Base-by-base conservation (phyloP, 2,329 filamentous ascomycete genomes). In the Curvularia hawaiiensis region DNA sequence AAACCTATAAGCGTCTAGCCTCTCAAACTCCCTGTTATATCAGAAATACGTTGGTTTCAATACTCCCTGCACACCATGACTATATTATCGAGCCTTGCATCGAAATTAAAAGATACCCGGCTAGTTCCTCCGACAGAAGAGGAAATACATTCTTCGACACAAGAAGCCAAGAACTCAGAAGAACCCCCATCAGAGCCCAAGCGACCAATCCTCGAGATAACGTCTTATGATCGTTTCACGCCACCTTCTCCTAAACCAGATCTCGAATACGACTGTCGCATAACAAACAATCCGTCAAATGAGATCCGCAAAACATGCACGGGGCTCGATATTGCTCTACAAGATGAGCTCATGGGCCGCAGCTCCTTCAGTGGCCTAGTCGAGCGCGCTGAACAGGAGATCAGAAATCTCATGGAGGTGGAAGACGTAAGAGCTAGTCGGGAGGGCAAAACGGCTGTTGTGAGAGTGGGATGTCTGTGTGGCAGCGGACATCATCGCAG, bases 401-500 rank as follows among this genome's bases (percentile, higher is more conserved):
- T 60, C 0, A n/a, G 46, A 16, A 35, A 47, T 9, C 33, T 58
- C 2, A 60, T 60, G 58, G 54, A 58, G 38, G 38, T 54, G 2
- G 43, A 51, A 12, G 47, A 58, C 6, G 50, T 52, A 6, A 22
- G 58, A 6, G 50, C 58, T 11, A 53, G 47, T 30, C 41, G 51
- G 12, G 47, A 44, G 11, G 50, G 24, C 0, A 50, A 54, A 10
- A 26, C 16, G 1, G 54, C 38, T 8, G 22, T 52, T 18, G 38
- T 60, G 22, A 41, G 47, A 14, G 54, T 60, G 3, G 58, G 54
- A 3, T 60, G 54, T 54, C 8, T 58, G 0, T 60, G 58, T 16
- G 54, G 58, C 1, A 60, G 58, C 4, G 54, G 54, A 14, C 54
- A 60, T 49, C 54, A 60, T 41, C 48, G 58, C 18, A 60, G 58